These are phyloP conservation scores for Ogataea pilisensis DNA, from an alignment of 805 yeast genomes.

Conservation along the genomic window DNA sequence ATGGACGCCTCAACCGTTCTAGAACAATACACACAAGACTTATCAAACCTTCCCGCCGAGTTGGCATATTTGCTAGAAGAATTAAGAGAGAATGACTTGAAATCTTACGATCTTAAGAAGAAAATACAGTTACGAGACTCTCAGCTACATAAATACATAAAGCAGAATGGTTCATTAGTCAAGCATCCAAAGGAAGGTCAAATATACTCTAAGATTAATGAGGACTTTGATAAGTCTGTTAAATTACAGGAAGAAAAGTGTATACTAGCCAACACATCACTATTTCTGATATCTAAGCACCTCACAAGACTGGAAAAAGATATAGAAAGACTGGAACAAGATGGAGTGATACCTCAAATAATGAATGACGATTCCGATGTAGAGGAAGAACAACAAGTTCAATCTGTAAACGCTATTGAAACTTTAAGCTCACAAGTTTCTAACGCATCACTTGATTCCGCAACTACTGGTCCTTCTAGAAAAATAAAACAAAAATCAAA, in stretches of 20 bases:
- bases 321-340: slow-evolving; percentile 68
- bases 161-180: slow-evolving; percentile 74
- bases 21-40: slow-evolving; percentile 57
- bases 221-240: slow-evolving; percentile 58
- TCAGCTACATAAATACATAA: slow-evolving; percentile 78
- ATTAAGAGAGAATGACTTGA: slow-evolving; percentile 63
- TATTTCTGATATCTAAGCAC: slow-evolving; percentile 74
- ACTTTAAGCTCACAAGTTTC: slow-evolving; percentile 19
- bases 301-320: slow-evolving; percentile 69
- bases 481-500: slow-evolving; percentile 11
- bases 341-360: slow-evolving; percentile 66
- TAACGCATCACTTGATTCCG: slow-evolving; percentile 17
- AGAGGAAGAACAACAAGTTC: slow-evolving; percentile 17
- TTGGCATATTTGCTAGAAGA: slow-evolving; percentile 77
- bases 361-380: slow-evolving; percentile 29
- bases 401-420: slow-evolving; percentile 11
- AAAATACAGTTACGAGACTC: slow-evolving; percentile 68
- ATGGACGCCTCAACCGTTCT: slow-evolving; percentile 91
- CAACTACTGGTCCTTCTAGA: slow-evolving; percentile 7
- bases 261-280: slow-evolving; percentile 75
- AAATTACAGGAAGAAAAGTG: slow-evolving; percentile 74
- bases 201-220: slow-evolving; percentile 59
- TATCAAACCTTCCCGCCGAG: slow-evolving; percentile 86
- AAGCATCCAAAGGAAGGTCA: slow-evolving; percentile 79
- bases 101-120: slow-evolving; percentile 60